Evolutionary conservation across 805 yeast genomes (phyloP), one percentile per base, ranked within the genome.

Genomic region (Jamesozyma spencerorum): DNA sequence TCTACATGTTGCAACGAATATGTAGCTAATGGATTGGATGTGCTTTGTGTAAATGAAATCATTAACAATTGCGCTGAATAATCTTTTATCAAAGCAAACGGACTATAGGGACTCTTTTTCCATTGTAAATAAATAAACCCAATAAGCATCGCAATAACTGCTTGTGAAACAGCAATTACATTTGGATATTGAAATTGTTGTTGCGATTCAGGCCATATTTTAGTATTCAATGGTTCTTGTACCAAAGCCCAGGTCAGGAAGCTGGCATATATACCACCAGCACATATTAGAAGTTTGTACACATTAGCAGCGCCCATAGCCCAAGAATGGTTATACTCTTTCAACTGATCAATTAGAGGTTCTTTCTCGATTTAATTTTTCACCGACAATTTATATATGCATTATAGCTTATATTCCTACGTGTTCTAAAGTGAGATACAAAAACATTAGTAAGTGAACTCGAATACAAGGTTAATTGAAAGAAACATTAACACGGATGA

Each of bases 191-290:
- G 73, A 65, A 86, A 88, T 39, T 66, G 68, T 22, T 67, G 70
- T 13, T 60, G 54, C 24, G 73, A 72, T 7, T 64, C 51, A 1
- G 84, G 85, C 62, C 87, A 86, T 11, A 83, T 74, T 35, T 79
- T 79, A 1, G 87, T 77, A 12, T 87, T 73, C 47, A 92, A 76
- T 36, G 90, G 78, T 60, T 92, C 98, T 56, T 92, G 97, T 11
- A 92, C 73, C 29, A 85, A 72, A 0, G 95, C 87, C 98, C 98
- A 92, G 1, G 90, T 72, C 20, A 92, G 64, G 53, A 92, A 92
- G 37, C 95, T 81, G 2, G 75, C 77, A 55, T 92, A 92, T 29
- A 92, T 84, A 0, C 97, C 97, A 1, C 41, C 42, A 1, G 64
- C 58, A 35, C 67, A 63, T n/a, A 58, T 38, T 4, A 54, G 15